Evolutionary conservation across 2,329 filamentous ascomycete genomes (phyloP).

Genomic region (Aspergillus thermomutatus): DNA sequence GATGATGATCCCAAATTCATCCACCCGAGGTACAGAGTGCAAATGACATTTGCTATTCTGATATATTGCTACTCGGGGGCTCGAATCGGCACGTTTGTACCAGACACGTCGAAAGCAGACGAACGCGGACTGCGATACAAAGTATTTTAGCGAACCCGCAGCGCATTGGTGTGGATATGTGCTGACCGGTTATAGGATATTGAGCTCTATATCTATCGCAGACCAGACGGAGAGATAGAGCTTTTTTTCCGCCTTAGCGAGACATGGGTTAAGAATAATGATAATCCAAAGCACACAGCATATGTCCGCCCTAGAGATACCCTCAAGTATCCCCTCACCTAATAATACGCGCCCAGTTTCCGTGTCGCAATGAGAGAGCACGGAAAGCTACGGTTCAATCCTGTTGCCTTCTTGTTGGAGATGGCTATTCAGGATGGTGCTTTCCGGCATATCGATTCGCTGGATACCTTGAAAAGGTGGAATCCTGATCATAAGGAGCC

Average conservation of each 20-base stretch:
- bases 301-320: neutral
- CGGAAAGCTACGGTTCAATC: constrained; percentile 8
- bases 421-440: constrained; percentile 7
- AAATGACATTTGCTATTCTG: constrained; percentile 7
- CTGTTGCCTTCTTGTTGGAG: constrained; percentile 3
- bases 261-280: constrained; percentile 11
- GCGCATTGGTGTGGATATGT: neutral
- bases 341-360: constrained; percentile 4
- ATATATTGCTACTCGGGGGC: constrained; percentile 9
- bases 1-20: constrained; percentile 10
- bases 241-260: constrained; percentile 10
- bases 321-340: neutral
- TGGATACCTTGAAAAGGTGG: constrained; percentile 6
- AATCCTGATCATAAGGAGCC: constrained; percentile 9
- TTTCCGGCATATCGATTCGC: constrained; percentile 5
- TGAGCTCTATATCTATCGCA: constrained; percentile 11
- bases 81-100: constrained; percentile 12
- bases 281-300: neutral
- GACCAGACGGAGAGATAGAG: constrained; percentile 8
- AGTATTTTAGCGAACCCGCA: constrained; percentile 8
- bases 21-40: constrained; percentile 9
- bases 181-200: constrained; percentile 9
- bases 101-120: constrained; percentile 9
- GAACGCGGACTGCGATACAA: constrained; percentile 7
- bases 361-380: constrained; percentile 9